phyloP scores from a whole-genome alignment of 345 rosid species.

The Corchorus olitorius region DNA sequence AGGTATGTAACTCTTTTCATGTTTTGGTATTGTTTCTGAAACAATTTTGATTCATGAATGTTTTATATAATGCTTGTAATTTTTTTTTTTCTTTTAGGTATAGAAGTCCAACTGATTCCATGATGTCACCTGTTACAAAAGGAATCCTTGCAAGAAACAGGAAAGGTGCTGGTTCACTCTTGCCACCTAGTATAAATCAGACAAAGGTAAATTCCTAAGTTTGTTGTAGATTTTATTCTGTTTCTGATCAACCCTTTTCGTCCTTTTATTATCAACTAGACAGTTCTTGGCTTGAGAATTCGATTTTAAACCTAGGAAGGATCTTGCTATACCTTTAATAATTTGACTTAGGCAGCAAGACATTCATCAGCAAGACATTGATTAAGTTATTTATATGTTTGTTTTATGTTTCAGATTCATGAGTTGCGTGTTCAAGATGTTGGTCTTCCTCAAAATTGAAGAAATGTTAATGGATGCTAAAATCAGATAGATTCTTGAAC shows the following conservation, averaged over 20 bases:
- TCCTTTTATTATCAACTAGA: background rate
- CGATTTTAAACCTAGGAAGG: background rate
- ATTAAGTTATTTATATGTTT: background rate
- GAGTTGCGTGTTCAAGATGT: conserved; percentile 6
- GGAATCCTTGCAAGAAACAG: conserved; percentile 80
- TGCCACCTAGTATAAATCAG: conserved; percentile 65
- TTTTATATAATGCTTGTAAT: background rate
- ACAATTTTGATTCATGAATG: background rate
- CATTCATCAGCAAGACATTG: background rate
- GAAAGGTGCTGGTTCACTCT: conserved; percentile 47
- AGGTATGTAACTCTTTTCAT: conserved; percentile 37
- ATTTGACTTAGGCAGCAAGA: background rate
- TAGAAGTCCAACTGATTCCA: conserved; percentile 83
- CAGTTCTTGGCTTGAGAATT: background rate
- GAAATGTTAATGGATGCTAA: background rate
- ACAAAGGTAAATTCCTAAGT: conserved; percentile 38
- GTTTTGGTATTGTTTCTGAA: background rate
- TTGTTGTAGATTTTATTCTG: background rate
- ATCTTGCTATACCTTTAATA: background rate
- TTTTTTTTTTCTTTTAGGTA: conserved; percentile 44
- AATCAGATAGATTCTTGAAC: background rate
- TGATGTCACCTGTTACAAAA: conserved; percentile 81
- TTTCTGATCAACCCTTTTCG: background rate
- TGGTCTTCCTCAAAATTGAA: background rate
- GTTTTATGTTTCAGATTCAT: conserved; percentile 10